Evolutionary conservation across 2,329 filamentous ascomycete species (phyloP).

Genomic region (Hansfordia pulvinata): DNA sequence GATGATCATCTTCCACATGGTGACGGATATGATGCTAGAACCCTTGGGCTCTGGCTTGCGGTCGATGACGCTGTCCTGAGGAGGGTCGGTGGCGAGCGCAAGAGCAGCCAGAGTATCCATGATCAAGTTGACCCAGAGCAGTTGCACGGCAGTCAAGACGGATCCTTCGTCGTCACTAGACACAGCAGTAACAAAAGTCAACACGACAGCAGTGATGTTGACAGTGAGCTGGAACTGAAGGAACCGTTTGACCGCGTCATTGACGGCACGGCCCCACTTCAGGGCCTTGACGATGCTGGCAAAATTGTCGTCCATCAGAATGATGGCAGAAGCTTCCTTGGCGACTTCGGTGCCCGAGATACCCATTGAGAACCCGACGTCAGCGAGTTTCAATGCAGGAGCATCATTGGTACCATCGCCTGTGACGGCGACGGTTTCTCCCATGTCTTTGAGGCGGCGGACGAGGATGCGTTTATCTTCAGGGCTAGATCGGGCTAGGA

Average conservation of each 20-base stretch:
- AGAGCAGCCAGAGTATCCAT: constrained; percentile 93
- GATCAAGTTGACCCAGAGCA: constrained; percentile 93
- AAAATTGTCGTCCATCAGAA: constrained; percentile 82
- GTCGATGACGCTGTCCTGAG: constrained; percentile 65
- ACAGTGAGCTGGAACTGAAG: constrained; percentile 71
- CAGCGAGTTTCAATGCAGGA: constrained; percentile 65
- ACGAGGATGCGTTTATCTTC: constrained; percentile 67
- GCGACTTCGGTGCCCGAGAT: constrained; percentile 74
- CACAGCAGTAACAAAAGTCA: constrained; percentile 82
- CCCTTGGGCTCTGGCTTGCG: constrained; percentile 53
- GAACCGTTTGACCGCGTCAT: constrained; percentile 67
- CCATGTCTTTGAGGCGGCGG: constrained; percentile 54
- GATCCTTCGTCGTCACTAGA: constrained; percentile 54
- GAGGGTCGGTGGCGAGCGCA: constrained; percentile 82
- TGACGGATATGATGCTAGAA: constrained; percentile 59
- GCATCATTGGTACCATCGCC: constrained; percentile 79
- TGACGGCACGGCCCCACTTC: constrained; percentile 67
- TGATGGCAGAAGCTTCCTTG: constrained; percentile 74
- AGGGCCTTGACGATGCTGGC: constrained; percentile 74
- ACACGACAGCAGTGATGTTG: constrained; percentile 78
- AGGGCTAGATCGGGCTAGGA: constrained; percentile 61
- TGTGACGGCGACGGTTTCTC: constrained; percentile 70
- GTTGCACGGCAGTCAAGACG: constrained; percentile 77
- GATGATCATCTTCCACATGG: constrained; percentile 99
- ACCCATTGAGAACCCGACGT: constrained; percentile 79